Evolutionary conservation across 345 rosid species (phyloP), one percentile per base, ranked within the genome.

Genomic region (Gossypium ekmanianum): DNA sequence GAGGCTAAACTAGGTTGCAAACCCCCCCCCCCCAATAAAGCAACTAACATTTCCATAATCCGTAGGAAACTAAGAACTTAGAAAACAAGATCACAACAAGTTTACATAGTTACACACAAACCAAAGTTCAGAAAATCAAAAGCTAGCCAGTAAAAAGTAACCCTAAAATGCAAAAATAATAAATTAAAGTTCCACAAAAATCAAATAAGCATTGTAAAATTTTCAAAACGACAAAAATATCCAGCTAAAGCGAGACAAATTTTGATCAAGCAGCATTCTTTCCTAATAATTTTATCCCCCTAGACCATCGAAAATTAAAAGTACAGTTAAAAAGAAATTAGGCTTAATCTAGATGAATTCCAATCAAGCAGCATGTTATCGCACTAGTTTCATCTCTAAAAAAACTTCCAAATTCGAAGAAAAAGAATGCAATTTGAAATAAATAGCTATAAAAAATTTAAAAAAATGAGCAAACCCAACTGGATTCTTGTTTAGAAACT

Each of bases 401-500:
- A 52, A 73, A 11, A 0, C 22, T 20, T 43, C 67, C 45, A 57
- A 59, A 12, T 58, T 16, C 52, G 11, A 65, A 11, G 16, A 59
- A 45, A 48, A 18, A 2, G 2, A 12, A 18, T 20, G 66, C 71
- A 7, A 51, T 3, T 34, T 34, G 26, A 64, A 74, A 18, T 16
- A 54, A 17, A 50, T 59, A 58, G 61, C 73, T 67, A 76, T 22
- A 66, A 24, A 66, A 50, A 3, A 20, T 20, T 59, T 29, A 8
- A 24, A 80, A 80, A 72, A 74, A 20, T 66, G 29, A 55, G 56
- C 52, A 67, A 67, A 9, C 55, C 18, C 41, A 67, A 26, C 41
- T 67, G 2, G 48, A 67, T 13, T 67, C 56, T 67, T 51, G 11
- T 20, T 47, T 24, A 73, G 39, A 72, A 74, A 78, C 98, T 89